phyloP scores from a whole-genome alignment of 177 flowering plant species.

The Telopea speciosissima region DNA sequence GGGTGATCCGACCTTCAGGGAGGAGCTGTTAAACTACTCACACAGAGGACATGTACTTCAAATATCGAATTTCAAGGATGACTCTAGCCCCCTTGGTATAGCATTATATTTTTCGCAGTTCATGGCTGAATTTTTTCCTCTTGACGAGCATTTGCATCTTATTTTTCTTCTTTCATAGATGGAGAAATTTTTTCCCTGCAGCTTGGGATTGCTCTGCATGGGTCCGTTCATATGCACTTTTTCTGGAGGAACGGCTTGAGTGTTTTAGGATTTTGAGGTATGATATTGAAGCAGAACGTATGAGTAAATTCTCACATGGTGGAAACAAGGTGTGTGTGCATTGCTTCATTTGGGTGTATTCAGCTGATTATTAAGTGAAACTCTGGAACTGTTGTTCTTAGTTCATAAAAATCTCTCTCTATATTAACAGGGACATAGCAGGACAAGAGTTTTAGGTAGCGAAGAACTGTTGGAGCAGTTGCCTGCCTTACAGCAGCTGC shows the following conservation, averaged over 20 bases:
- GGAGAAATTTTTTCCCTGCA: constrained; percentile 26
- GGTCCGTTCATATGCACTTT: constrained; percentile 93
- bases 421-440: constrained; percentile 51
- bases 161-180: not conserved
- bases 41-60: constrained; percentile 70
- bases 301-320: constrained; percentile 48
- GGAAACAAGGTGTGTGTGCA: constrained; percentile 43
- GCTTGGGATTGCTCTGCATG: constrained; percentile 99
- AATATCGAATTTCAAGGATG: constrained; percentile 90
- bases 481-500: constrained; percentile 88
- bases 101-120: not conserved
- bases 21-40: constrained; percentile 71
- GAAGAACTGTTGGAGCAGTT: constrained; percentile 76
- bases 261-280: constrained; percentile 72
- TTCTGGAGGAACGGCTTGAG: constrained; percentile 85
- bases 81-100: constrained; percentile 86
- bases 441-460: constrained; percentile 59
- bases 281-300: constrained; percentile 78
- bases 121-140: not conserved
- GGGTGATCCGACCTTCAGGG: constrained; percentile 94
- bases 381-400: not conserved
- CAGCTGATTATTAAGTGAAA: not conserved
- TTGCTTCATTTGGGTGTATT: not conserved
- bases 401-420: not conserved
- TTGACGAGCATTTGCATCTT: not conserved